Conservation (phyloP, 129 eudicot species). For the Ambrosia trifida region DNA sequence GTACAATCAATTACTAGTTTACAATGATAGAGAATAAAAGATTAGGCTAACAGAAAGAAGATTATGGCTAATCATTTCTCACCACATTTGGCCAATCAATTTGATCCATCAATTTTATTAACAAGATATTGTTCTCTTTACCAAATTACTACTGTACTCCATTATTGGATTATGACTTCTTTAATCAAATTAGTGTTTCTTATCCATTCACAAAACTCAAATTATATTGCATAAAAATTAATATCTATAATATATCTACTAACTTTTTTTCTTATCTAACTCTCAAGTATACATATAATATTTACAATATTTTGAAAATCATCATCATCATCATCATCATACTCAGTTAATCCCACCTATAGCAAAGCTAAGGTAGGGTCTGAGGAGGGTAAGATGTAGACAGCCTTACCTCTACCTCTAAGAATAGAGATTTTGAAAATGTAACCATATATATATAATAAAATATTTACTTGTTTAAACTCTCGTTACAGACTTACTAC, state of each 20-base stretch:
- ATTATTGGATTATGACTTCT: slow-evolving; percentile 11
- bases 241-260: too few relatives aligned
- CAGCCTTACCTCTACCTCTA: too few relatives aligned
- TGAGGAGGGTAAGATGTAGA: too few relatives aligned
- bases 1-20: not conserved
- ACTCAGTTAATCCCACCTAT: too few relatives aligned
- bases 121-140: slow-evolving; percentile 30
- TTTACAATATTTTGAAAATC: too few relatives aligned
- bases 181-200: not conserved
- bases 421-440: too few relatives aligned
- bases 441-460: too few relatives aligned
- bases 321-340: too few relatives aligned
- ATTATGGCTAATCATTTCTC: slow-evolving; percentile 25
- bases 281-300: not conserved
- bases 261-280: not conserved
- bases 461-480: too few relatives aligned
- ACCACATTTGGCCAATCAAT: slow-evolving; percentile 22
- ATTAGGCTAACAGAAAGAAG: slow-evolving; percentile 8
- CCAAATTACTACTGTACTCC: slow-evolving; percentile 13
- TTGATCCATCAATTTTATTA: slow-evolving; percentile 25
- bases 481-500: too few relatives aligned
- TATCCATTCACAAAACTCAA: slow-evolving; percentile 2
- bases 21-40: slow-evolving; percentile 13
- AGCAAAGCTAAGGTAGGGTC: too few relatives aligned
- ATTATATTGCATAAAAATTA: not conserved